Conservation (phyloP, 1,139 yeast genomes). For the Nakaseomyces uthaithaninus region DNA sequence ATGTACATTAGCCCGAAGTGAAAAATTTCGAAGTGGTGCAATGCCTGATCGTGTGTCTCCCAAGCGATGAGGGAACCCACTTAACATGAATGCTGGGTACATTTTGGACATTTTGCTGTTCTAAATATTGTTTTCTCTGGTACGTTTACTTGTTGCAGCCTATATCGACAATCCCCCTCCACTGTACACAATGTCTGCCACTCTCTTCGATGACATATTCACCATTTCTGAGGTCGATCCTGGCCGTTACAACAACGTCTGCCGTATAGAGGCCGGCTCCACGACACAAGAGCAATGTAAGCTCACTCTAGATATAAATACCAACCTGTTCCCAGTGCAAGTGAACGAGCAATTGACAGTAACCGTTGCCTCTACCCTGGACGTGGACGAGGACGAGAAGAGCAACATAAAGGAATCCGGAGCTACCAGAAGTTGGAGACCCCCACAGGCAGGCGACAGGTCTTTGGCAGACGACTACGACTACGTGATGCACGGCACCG, state of each 20-base stretch:
- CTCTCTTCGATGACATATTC: constrained; percentile 90
- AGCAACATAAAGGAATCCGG: constrained; percentile 50
- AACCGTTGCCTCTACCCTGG: constrained; percentile 71
- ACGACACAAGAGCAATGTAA: constrained; percentile 77
- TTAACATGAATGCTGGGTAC: too few relatives aligned
- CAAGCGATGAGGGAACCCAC: too few relatives aligned
- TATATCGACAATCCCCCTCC: neutral
- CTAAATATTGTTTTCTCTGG: neutral
- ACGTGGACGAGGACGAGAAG: constrained; percentile 50
- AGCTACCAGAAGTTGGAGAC: constrained; percentile 63
- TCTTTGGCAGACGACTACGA: constrained; percentile 94
- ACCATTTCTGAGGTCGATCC: constrained; percentile 77
- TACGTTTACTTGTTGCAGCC: neutral
- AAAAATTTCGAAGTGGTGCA: too few relatives aligned
- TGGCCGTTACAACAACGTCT: constrained; percentile 87
- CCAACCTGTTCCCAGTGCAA: constrained; percentile 83
- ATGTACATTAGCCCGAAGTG: too few relatives aligned
- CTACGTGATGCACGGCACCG: constrained; percentile 97
- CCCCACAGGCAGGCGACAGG: constrained; percentile 75
- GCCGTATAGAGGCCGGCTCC: constrained; percentile 82
- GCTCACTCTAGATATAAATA: constrained; percentile 83
- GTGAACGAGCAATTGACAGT: constrained; percentile 77
- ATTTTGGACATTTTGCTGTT: too few relatives aligned
- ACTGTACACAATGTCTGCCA: constrained; percentile 52
- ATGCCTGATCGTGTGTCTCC: too few relatives aligned